phyloP scores from a whole-genome alignment of 352 stramenopile species.

The Pythium scleroteichum region DNA sequence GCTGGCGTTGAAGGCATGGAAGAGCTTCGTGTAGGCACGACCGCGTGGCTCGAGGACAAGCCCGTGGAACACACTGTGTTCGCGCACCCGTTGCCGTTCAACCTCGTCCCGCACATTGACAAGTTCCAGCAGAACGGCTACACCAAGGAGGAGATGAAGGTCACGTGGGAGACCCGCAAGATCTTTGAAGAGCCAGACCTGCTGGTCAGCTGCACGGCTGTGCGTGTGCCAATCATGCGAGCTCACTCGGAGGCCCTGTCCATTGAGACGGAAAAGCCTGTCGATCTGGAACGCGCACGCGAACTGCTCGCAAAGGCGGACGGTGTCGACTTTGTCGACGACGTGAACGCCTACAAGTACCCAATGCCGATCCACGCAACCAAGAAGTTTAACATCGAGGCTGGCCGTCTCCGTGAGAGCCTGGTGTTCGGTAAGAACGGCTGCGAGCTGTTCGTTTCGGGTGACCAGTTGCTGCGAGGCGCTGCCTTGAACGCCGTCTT shows the following conservation, averaged over 20 bases:
- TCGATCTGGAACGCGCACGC: constrained; percentile 84
- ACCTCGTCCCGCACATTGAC: constrained; percentile 99
- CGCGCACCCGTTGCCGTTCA: constrained; percentile 97
- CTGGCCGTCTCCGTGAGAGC: constrained; percentile 92
- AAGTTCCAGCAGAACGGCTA: constrained; percentile 99
- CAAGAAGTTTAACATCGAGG: constrained; percentile 98
- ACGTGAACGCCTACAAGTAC: constrained; percentile 85
- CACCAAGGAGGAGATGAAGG: constrained; percentile 99
- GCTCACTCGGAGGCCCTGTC: constrained; percentile 97
- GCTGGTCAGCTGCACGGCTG: constrained; percentile 92
- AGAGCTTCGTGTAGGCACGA: constrained; percentile 91
- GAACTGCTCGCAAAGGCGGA: constrained; percentile 83
- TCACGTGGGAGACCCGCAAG: constrained; percentile 98
- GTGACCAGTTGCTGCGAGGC: constrained; percentile 96
- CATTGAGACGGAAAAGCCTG: constrained; percentile 91
- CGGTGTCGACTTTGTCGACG: constrained; percentile 95
- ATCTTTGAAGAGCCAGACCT: constrained; percentile 93
- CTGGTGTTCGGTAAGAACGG: constrained; percentile 96
- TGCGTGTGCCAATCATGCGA: constrained; percentile 96
- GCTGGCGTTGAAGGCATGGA: constrained; percentile 94
- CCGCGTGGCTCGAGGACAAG: constrained; percentile 77
- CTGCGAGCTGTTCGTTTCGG: constrained; percentile 97
- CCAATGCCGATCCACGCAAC: constrained; percentile 98
- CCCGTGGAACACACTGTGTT: constrained; percentile 92
- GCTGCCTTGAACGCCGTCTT: constrained; percentile 97